phyloP scores from a whole-genome alignment of 768 basidiomycete genomes.

The Atractiella rhizophila region DNA sequence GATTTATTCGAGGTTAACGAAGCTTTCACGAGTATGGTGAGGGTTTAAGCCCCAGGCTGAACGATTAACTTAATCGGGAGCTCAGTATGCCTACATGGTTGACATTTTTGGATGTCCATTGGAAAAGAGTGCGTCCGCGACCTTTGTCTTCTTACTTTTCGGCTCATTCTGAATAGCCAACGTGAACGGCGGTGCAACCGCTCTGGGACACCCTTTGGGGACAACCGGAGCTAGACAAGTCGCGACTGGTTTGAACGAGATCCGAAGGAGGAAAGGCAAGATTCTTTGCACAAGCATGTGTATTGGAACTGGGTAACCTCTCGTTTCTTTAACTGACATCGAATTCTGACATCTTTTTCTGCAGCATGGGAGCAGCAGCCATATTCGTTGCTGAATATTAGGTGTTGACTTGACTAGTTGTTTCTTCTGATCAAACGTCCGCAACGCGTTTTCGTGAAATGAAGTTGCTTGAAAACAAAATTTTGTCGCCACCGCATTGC shows the following conservation, averaged over 20 bases:
- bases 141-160: no score
- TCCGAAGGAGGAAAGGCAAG: slow-evolving; percentile 18
- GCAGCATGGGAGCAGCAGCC: slow-evolving; percentile 62
- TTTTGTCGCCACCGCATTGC: no score
- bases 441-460: no score
- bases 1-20: slow-evolving; percentile 74
- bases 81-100: slow-evolving; percentile 43
- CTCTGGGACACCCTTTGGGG: slow-evolving; percentile 28
- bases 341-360: not conserved
- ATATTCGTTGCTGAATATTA: slow-evolving; percentile 41
- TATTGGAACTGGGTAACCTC: slow-evolving; percentile 24
- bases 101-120: slow-evolving; percentile 37
- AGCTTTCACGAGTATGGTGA: slow-evolving; percentile 54
- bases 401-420: no score
- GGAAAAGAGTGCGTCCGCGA: no score
- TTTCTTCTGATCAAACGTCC: no score
- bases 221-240: slow-evolving; percentile 35
- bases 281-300: slow-evolving; percentile 74
- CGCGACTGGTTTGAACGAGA: slow-evolving; percentile 46
- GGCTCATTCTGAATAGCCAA: no score
- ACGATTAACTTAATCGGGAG: no score
- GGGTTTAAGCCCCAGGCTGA: no score
- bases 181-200: slow-evolving; percentile 75
- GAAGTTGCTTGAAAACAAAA: no score
- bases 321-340: not conserved